phyloP scores from a whole-genome alignment of 1,284 basidiomycete species.

The Trametes sp. region DNA sequence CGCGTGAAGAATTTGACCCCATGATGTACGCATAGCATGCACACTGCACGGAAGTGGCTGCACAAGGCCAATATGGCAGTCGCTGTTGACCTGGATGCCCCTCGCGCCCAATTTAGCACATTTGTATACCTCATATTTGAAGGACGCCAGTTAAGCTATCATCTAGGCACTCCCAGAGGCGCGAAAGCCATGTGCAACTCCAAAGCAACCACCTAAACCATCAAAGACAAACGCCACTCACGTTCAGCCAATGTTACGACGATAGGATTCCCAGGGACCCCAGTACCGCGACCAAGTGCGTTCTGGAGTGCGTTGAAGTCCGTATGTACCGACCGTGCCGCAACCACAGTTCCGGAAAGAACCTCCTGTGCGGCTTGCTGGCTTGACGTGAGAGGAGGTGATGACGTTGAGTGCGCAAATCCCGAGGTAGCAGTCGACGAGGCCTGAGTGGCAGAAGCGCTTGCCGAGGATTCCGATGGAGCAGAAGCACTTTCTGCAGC shows the following conservation, averaged over 20 bases:
- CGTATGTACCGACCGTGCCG: constrained; percentile 39
- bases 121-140: neutral
- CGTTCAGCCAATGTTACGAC: constrained; percentile 84
- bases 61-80: neutral
- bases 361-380: constrained; percentile 67
- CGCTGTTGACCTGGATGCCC: too few relatives aligned
- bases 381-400: constrained; percentile 42
- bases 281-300: constrained; percentile 50
- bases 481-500: constrained; percentile 26
- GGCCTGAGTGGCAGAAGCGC: constrained; percentile 14
- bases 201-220: neutral
- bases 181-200: too few relatives aligned
- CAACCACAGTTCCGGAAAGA: constrained; percentile 47
- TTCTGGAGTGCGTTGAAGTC: constrained; percentile 52
- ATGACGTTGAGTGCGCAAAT: constrained; percentile 21
- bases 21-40: too few relatives aligned
- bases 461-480: constrained; percentile 7
- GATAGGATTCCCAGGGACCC: constrained; percentile 65
- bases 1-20: neutral
- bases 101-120: neutral
- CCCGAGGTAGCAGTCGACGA: constrained; percentile 23
- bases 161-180: neutral
- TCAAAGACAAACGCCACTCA: constrained; percentile 44
- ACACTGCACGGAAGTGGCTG: neutral
- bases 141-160: neutral